Percentiles rank a stretch among this genome's conserved stretches.
Conservation (phyloP, 768 basidiomycete genomes). For the Amanita thiersii region DNA sequence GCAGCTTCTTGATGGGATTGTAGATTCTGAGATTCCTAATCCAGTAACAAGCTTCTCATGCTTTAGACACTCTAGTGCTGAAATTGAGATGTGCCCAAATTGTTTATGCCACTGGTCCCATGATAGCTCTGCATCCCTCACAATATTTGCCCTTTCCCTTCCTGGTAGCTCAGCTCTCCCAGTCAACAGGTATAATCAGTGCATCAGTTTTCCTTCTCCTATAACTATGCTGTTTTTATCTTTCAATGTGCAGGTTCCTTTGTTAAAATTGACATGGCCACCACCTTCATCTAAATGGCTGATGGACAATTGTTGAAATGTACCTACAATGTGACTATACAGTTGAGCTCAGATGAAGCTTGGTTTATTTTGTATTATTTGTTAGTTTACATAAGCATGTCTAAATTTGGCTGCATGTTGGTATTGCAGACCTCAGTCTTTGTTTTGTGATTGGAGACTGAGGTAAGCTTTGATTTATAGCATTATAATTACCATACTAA, state of each 20-base stretch:
- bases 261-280: too few species aligned
- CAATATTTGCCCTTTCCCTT: not conserved
- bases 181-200: not conserved
- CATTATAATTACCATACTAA: too few species aligned
- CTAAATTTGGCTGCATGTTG: too few species aligned
- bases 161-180: not conserved
- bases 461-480: too few species aligned
- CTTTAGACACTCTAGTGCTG: conserved; percentile 8
- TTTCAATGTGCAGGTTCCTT: not conserved
- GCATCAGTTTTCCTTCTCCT: not conserved
- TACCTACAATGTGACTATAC: too few species aligned
- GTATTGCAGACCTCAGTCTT: too few species aligned
- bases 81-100: not conserved
- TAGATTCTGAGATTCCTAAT: not conserved
- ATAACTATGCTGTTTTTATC: not conserved
- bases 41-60: not conserved
- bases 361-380: too few species aligned
- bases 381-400: too few species aligned
- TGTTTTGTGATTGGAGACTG: too few species aligned
- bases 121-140: not conserved
- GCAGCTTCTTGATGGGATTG: not conserved
- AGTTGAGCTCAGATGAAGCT: too few species aligned
- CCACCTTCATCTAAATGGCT: not conserved
- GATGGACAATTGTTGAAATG: too few species aligned
- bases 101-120: conserved; percentile 2